Evolutionary conservation across 129 eudicot species (phyloP), one percentile per base, ranked within the genome.

Genomic region (Glebionis coronaria): DNA sequence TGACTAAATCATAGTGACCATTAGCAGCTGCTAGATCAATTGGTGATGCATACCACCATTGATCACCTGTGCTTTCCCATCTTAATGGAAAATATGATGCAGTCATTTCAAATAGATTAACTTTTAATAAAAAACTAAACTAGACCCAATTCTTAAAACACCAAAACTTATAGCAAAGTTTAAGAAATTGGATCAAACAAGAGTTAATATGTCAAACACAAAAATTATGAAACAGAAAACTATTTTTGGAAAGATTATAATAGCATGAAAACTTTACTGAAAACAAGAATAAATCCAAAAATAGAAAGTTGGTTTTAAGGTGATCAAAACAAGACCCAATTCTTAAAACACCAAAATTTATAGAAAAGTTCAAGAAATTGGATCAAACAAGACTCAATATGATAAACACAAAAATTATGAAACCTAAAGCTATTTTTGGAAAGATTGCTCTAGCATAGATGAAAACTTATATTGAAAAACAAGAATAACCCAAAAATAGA

Each of bases 41-140:
- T 15, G 98, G 96, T 0, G 96, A 81, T 46, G 87, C 96, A 74
- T 79, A 92, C 98, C 98, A 92, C 98, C 98, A 92, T 69, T 92
- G 96, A 69, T 92, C 89, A 3, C 98, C 96, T 0, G 98, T 92
- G 81, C 87, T 92, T 63, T 92, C 96, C 98, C 98, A 92, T 67
- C 96, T 76, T 56, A 92, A 67, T 28, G 98, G 98, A 38, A 88
- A 78, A 68, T 71, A 68, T 61, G 76, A 58, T 0, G 90, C 76
- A 12, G 90, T 67, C 95, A 76, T 81, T 40, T 55, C 2, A 58
- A 55, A 63, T 49, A 53, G 28, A 42, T 58, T 12, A 63, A 73
- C 12, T 8, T 71, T 50, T 31, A n/a, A n/a, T 31, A 49, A 58
- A 21, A 28, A 3, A 14, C 40, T 60, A 59, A 68, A 7, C 8